phyloP scores from a whole-genome alignment of 1,139 yeast species.

The Arxiozyma slooffiae region DNA sequence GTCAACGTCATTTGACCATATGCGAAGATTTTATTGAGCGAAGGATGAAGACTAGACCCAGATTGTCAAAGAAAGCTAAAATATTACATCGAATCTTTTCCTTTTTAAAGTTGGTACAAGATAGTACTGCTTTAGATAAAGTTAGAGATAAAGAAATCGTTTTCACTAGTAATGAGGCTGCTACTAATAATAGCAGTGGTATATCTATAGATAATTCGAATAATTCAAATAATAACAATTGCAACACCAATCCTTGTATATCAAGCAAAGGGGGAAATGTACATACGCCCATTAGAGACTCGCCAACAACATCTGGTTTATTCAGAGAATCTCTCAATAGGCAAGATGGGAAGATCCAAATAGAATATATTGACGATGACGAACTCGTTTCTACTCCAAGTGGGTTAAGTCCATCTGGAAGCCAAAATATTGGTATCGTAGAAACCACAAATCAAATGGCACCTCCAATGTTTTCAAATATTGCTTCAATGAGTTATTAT shows the following conservation, averaged over 20 bases:
- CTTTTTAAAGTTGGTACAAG: conserved; percentile 65
- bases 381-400: neutral
- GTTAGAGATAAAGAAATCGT: conserved; percentile 23
- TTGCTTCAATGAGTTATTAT: conserved; percentile 19
- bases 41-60: conserved; percentile 57
- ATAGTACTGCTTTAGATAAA: conserved; percentile 52
- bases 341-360: conserved; percentile 21
- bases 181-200: neutral
- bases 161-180: neutral
- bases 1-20: conserved; percentile 62
- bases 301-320: conserved; percentile 6
- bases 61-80: conserved; percentile 64
- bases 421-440: neutral
- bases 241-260: neutral
- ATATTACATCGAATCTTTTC: conserved; percentile 71
- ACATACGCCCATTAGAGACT: conserved; percentile 1
- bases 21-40: conserved; percentile 67
- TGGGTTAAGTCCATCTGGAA: neutral
- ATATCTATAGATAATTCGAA: neutral
- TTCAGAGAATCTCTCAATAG: conserved; percentile 18
- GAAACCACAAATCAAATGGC: neutral
- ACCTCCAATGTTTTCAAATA: conserved; percentile 20
- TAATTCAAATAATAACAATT: too few species aligned
- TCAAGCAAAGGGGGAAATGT: too few species aligned
- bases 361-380: conserved; percentile 13